Percentiles rank a stretch among this genome's conserved stretches.
These are phyloP conservation scores for Fistulinella prunicolor DNA, from an alignment of 768 basidiomycete species.

Conservation along the genomic window DNA sequence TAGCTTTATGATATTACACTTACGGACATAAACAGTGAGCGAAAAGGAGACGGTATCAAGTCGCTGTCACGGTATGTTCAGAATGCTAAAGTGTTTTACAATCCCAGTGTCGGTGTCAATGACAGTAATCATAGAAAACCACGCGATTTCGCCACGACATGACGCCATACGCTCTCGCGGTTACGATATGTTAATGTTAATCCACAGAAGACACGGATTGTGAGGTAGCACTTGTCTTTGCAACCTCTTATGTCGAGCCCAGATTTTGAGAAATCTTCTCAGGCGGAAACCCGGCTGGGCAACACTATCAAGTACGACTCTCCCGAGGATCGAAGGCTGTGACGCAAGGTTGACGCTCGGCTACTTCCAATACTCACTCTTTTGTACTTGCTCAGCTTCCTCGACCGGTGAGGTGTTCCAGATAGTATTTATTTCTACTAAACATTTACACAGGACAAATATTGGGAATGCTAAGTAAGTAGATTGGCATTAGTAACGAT, in stretches of 20 bases:
- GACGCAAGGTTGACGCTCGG: constrained; percentile 35
- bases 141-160: too few relatives aligned
- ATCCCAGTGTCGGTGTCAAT: too few relatives aligned
- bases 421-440: neutral
- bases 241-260: neutral
- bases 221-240: too few relatives aligned
- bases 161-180: too few relatives aligned
- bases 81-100: too few relatives aligned
- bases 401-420: constrained; percentile 33
- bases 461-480: constrained; percentile 40
- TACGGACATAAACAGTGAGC: too few relatives aligned
- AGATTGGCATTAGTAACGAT: neutral
- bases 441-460: constrained; percentile 27
- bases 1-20: too few relatives aligned
- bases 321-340: constrained; percentile 23
- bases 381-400: constrained; percentile 40
- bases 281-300: constrained; percentile 2
- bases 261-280: constrained; percentile 13
- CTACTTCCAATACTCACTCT: constrained; percentile 40
- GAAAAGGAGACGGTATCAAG: too few relatives aligned
- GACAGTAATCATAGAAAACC: too few relatives aligned
- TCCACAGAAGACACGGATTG: too few relatives aligned
- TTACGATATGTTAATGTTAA: too few relatives aligned
- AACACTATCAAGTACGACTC: constrained; percentile 1
- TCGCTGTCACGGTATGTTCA: too few relatives aligned